Evolutionary conservation across 2,329 filamentous ascomycete genomes (phyloP).

Genomic region (Cercospora canescens): DNA sequence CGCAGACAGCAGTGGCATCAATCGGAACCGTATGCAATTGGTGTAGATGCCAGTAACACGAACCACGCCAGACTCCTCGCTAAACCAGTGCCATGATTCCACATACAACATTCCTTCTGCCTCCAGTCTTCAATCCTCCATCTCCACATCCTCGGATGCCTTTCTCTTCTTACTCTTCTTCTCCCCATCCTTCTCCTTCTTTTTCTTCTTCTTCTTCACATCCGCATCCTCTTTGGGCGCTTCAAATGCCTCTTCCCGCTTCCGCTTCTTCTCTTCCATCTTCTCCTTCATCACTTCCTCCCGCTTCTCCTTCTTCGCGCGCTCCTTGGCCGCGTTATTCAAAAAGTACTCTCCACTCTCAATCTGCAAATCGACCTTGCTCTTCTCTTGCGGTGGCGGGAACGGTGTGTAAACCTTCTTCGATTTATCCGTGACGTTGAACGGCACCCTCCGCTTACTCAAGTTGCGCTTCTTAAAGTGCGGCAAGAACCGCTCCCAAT

Average conservation of each 20-base stretch:
- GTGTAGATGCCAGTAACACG: background rate
- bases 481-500: constrained; percentile 93
- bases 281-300: constrained; percentile 83
- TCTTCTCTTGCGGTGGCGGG: constrained; percentile 95
- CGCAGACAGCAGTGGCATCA: background rate
- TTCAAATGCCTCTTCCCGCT: constrained; percentile 82
- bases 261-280: constrained; percentile 83
- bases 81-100: constrained; percentile 1
- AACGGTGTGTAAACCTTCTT: constrained; percentile 97
- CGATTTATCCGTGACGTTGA: constrained; percentile 85
- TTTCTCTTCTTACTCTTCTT: constrained; percentile 44
- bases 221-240: constrained; percentile 75
- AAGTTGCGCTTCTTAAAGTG: constrained; percentile 95
- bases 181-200: constrained; percentile 49
- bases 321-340: constrained; percentile 87
- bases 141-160: constrained; percentile 33
- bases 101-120: background rate
- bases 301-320: constrained; percentile 74
- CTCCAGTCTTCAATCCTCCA: constrained; percentile 18
- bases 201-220: constrained; percentile 50
- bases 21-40: background rate
- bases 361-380: constrained; percentile 97
- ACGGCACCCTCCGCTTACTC: constrained; percentile 77
- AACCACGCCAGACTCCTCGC: constrained; percentile 12
- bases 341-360: constrained; percentile 97